Evolutionary conservation across 2,329 filamentous ascomycete genomes (phyloP), one percentile per base, ranked within the genome.

Genomic region (Phyllosticta ampelicida): DNA sequence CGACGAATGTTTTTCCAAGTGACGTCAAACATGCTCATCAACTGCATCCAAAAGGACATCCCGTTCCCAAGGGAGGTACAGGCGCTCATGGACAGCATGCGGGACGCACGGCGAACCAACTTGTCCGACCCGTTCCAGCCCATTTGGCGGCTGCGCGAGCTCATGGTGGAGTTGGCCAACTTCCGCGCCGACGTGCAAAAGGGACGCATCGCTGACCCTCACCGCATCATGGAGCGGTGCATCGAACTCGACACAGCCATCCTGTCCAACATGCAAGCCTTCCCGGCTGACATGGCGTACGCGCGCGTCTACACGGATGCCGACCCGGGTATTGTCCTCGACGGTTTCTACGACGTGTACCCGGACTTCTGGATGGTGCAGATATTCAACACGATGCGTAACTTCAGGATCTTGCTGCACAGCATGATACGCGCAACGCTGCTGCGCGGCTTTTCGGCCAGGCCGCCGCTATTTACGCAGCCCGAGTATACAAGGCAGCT

Each of bases 351-450:
- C 49, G 64, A 70, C 58, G 60, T 70, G 18, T 71, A 70, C 60
- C 56, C 61, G 8, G 65, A 68, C 44, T 63, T 65, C 1, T 70
- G 68, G 66, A 63, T 70, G 9, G 61, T 62, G 2, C 64, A 67
- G 30, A 67, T 69, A 62, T 69, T 65, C 66, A 70, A 69, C 57
- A 65, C 67, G 48, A 62, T 70, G 21, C 60, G 66, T 3, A 58
- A 60, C 2, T 63, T 65, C 44, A 63, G 65, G 1, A 59, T 69
- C 23, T 53, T 62, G 30, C 63, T 71, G 1, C 65, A 67, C 54
- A 60, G 59, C 21, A 29, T 64, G 23, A 59, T 69, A 5, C 63
- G 62, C n/a, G 51, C 60, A 4, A 63, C 66, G 20, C 56, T 71
- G 9, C 50, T 44, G 6, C 64, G 60, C 58, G 65, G 64, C 10